Percentiles rank a stretch among this genome's conserved stretches.
phyloP scores from a whole-genome alignment of 176 grass and related monocot species.

The Puya raimondii region DNA sequence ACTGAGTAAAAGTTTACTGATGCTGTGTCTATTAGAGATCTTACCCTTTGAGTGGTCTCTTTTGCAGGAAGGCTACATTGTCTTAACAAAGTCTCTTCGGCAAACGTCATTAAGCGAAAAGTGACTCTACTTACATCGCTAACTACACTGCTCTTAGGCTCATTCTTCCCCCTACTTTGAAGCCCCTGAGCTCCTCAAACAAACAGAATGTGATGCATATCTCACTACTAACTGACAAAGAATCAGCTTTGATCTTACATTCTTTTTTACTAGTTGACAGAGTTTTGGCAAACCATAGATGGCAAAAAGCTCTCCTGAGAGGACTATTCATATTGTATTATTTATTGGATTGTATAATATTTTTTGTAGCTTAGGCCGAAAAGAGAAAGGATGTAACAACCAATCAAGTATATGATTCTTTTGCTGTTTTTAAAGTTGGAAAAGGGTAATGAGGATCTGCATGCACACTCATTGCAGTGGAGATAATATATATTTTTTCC shows the following conservation, averaged over 20 bases:
- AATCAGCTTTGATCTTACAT: background rate
- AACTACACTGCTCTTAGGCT: background rate
- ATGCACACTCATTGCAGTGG: background rate
- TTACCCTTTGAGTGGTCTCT: background rate
- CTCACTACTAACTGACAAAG: background rate
- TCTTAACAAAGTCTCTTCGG: background rate
- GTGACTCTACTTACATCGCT: background rate
- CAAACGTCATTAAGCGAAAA: background rate
- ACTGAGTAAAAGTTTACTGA: background rate
- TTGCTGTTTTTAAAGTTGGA: background rate
- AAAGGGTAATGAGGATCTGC: background rate
- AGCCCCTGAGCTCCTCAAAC: background rate
- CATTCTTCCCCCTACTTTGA: background rate
- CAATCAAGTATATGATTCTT: background rate
- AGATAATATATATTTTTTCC: background rate
- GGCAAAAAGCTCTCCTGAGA: background rate
- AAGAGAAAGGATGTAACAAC: background rate
- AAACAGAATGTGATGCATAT: slow-evolving; percentile 3
- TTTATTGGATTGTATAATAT: background rate
- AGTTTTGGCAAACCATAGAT: slow-evolving; percentile 1
- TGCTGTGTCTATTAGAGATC: background rate
- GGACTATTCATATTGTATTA: background rate
- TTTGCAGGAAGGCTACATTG: background rate
- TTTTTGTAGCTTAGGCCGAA: background rate
- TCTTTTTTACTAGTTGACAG: background rate